phyloP scores from a whole-genome alignment of 2,329 filamentous ascomycete species.

The Aspergillus luchuensis region DNA sequence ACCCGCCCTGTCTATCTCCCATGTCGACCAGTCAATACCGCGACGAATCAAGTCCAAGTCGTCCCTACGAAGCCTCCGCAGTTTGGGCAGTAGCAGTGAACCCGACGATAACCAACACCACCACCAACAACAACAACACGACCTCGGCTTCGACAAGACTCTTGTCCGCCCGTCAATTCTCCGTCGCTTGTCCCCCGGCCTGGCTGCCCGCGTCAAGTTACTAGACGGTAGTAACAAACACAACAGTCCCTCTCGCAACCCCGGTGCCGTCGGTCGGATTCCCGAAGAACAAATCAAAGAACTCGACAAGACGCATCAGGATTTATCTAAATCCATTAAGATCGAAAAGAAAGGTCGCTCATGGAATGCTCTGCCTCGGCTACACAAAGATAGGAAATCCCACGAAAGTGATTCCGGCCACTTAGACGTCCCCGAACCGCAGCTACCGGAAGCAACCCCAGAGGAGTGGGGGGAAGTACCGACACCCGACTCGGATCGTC shows the following conservation, averaged over 20 bases:
- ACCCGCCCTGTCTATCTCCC: conserved; percentile 32
- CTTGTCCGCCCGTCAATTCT: conserved; percentile 39
- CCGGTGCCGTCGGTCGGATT: conserved; percentile 41
- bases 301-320: conserved; percentile 42
- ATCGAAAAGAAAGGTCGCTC: conserved; percentile 40
- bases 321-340: conserved; percentile 43
- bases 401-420: conserved; percentile 24
- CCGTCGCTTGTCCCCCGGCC: conserved; percentile 45
- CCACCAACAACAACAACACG: conserved; percentile 19
- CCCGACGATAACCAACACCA: conserved; percentile 30
- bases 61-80: conserved; percentile 39
- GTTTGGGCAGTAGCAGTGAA: conserved; percentile 37
- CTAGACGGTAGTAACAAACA: conserved; percentile 41
- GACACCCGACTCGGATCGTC: background rate
- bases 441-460: conserved; percentile 1
- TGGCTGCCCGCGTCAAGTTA: conserved; percentile 46
- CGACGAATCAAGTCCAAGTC: conserved; percentile 41
- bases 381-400: conserved; percentile 14
- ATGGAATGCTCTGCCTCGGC: conserved; percentile 34
- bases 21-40: conserved; percentile 30
- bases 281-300: conserved; percentile 45
- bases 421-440: conserved; percentile 25
- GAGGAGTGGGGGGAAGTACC: conserved; percentile 1
- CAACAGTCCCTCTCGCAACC: conserved; percentile 24
- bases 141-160: conserved; percentile 30